Conservation (phyloP, 768 basidiomycete genomes). For the Suillus cothurnatus region DNA sequence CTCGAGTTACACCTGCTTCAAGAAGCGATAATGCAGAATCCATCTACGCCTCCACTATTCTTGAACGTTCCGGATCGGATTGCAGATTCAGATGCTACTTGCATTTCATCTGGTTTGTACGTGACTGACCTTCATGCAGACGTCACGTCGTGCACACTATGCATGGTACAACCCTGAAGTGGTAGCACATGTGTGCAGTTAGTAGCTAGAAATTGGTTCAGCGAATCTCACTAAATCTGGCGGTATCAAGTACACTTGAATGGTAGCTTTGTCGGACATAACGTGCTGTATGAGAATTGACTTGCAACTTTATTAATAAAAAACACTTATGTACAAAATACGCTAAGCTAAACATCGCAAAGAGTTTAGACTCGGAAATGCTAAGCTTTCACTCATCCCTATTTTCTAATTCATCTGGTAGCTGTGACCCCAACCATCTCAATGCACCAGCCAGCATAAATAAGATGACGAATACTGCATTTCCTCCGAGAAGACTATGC, state of each 20-base stretch:
- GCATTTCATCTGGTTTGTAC: too few species aligned
- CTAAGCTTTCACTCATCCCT: constrained; percentile 22
- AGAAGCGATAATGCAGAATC: neutral
- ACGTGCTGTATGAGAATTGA: neutral
- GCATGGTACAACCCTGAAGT: neutral
- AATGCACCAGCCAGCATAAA: constrained; percentile 27
- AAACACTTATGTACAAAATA: neutral
- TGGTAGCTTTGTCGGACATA: neutral
- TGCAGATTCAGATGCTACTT: neutral
- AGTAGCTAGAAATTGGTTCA: neutral
- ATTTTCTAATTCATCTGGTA: constrained; percentile 36
- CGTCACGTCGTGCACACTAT: neutral
- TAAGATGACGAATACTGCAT: constrained; percentile 50
- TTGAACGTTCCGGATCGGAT: neutral
- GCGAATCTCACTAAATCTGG: neutral
- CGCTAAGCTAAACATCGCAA: neutral
- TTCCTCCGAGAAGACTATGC: constrained; percentile 49
- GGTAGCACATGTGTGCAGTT: neutral
- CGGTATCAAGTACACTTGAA: neutral
- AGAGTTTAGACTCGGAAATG: neutral
- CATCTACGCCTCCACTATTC: neutral
- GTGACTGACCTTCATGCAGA: neutral
- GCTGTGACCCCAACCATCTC: constrained; percentile 24
- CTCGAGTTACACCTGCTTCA: neutral
- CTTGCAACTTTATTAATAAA: neutral